Evolutionary conservation across 169 alveolate genomes (phyloP).

Genomic region (Babesia gibsoni): DNA sequence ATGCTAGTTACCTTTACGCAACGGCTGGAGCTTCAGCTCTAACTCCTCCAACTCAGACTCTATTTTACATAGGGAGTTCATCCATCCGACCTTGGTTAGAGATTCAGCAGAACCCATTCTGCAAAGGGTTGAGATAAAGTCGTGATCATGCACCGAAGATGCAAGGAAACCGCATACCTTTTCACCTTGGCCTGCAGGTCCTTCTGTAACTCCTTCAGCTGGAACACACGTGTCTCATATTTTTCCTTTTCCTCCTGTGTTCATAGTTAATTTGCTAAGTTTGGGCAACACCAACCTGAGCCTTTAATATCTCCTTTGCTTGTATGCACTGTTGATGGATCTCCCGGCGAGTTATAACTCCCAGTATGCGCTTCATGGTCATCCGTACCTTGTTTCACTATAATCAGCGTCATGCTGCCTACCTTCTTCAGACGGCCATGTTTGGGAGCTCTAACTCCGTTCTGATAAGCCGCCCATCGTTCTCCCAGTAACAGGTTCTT

Average conservation of each 20-base stretch:
- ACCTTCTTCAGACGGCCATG: conserved; percentile 84
- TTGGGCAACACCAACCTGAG: conserved; percentile 36
- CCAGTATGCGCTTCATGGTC: conserved; percentile 81
- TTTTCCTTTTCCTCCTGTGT: conserved; percentile 75
- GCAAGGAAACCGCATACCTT: conserved; percentile 5
- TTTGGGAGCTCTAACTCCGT: conserved; percentile 65
- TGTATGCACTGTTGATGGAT: conserved; percentile 82
- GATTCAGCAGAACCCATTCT: conserved; percentile 61
- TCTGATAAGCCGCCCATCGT: conserved; percentile 75
- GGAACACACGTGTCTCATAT: conserved; percentile 74
- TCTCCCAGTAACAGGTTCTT: conserved; percentile 81
- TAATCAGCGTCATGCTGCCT: background rate
- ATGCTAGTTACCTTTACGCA: conserved; percentile 58
- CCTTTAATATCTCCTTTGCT: conserved; percentile 75
- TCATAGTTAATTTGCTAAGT: background rate
- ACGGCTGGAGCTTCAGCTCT: conserved; percentile 70
- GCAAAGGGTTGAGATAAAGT: conserved; percentile 17
- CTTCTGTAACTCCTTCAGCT: conserved; percentile 69
- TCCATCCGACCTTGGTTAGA: conserved; percentile 65
- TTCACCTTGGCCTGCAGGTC: conserved; percentile 51
- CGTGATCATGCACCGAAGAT: background rate
- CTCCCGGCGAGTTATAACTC: conserved; percentile 80
- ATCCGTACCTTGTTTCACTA: conserved; percentile 59
- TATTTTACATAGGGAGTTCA: conserved; percentile 57
- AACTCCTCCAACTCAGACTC: conserved; percentile 64